A percentile compares a stretch with the other conserved stretches of the same genome.
These are phyloP conservation scores for Volvox africanus DNA, from an alignment of 139 green algal genomes.

Conservation along the genomic window DNA sequence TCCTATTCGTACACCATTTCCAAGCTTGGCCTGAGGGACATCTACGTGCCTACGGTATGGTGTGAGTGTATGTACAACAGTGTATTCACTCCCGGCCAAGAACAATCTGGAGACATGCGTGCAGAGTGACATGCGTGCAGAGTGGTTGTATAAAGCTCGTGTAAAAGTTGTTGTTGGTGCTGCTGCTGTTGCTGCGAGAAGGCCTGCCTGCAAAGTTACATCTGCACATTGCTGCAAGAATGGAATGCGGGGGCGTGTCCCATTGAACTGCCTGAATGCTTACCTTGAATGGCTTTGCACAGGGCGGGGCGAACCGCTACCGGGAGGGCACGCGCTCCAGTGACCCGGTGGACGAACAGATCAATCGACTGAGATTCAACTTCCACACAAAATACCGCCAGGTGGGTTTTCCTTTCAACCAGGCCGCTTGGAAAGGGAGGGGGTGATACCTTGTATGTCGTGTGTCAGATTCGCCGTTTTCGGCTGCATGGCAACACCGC, in stretches of 20 bases:
- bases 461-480: too few relatives aligned
- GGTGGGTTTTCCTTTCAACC: background rate
- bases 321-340: conserved; percentile 28
- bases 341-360: conserved; percentile 38
- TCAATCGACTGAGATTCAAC: conserved; percentile 49
- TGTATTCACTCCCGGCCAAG: too few relatives aligned
- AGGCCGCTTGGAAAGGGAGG: background rate
- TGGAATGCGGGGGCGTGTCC: too few relatives aligned
- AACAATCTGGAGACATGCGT: too few relatives aligned
- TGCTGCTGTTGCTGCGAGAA: too few relatives aligned
- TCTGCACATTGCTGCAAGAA: too few relatives aligned
- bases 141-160: too few relatives aligned
- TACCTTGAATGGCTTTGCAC: background rate
- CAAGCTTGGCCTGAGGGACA: conserved; percentile 66
- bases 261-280: too few relatives aligned
- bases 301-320: conserved; percentile 56
- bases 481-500: too few relatives aligned
- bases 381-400: conserved; percentile 58
- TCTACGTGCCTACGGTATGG: conserved; percentile 55
- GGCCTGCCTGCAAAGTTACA: too few relatives aligned
- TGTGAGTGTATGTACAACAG: background rate
- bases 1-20: conserved; percentile 59
- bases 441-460: background rate
- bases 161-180: too few relatives aligned
- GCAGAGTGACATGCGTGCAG: too few relatives aligned